These are phyloP conservation scores for Phytopythium sindhum DNA, from an alignment of 352 stramenopile genomes.

Conservation along the genomic window DNA sequence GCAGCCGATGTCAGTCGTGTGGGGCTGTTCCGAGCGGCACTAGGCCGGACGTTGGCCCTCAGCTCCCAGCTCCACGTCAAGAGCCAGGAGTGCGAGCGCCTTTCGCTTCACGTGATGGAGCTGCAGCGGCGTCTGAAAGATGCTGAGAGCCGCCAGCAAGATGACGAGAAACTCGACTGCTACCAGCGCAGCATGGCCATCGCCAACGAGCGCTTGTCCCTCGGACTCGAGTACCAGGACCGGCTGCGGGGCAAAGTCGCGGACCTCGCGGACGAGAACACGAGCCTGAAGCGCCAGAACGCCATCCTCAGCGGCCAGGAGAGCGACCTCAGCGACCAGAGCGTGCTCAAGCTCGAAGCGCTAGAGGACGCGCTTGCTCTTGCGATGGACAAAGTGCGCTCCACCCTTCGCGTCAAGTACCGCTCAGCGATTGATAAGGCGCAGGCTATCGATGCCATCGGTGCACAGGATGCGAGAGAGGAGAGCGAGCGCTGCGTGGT, in stretches of 20 bases:
- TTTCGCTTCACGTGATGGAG: conserved; percentile 24
- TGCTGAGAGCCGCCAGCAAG: conserved; percentile 17
- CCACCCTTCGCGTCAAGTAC: conserved; percentile 27
- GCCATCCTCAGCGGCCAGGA: conserved; percentile 17
- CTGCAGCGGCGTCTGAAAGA: conserved; percentile 16
- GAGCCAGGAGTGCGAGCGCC: conserved; percentile 37
- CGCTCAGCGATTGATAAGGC: conserved; percentile 15
- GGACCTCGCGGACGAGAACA: conserved; percentile 22
- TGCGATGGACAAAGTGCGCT: conserved; percentile 26
- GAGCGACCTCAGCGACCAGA: conserved; percentile 20
- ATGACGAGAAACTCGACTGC: conserved; percentile 20
- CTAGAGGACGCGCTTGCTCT: conserved; percentile 29
- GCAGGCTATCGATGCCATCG: background rate
- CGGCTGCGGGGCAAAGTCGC: conserved; percentile 23
- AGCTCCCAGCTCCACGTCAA: conserved; percentile 38
- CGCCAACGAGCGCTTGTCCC: conserved; percentile 23
- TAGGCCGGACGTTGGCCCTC: conserved; percentile 34
- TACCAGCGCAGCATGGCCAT: conserved; percentile 32
- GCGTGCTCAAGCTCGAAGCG: conserved; percentile 38
- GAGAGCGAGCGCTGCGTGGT: conserved; percentile 44
- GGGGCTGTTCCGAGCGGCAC: conserved; percentile 21
- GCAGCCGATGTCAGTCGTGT: background rate
- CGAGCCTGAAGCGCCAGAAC: conserved; percentile 16
- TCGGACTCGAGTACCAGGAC: conserved; percentile 27
- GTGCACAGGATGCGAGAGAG: background rate